Base-by-base conservation (phyloP, 2,329 filamentous ascomycete genomes). In the Talaromyces albobiverticillius region DNA sequence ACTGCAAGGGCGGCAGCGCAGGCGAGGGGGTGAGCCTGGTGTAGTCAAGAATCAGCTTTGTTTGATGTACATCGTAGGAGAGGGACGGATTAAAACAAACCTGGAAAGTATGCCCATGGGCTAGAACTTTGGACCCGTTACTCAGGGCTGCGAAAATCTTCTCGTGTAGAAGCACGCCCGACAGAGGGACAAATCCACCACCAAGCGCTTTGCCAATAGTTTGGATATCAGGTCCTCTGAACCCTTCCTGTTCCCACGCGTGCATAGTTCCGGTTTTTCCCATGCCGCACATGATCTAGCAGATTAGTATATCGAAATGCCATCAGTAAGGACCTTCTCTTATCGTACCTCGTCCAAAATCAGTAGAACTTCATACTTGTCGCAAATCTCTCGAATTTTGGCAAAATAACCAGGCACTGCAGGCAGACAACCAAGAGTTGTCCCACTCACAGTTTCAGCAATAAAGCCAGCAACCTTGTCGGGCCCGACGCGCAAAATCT, bases 311-410 rank as follows among this genome's bases (percentile, higher is more conserved):
- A n/a, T n/a, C n/a, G n/a, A n/a, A n/a, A n/a, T n/a, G n/a, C n/a
- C n/a, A n/a, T n/a, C n/a, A n/a, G n/a, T n/a, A n/a, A n/a, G n/a
- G n/a, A n/a, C n/a, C n/a, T n/a, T n/a, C n/a, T n/a, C n/a, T n/a
- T n/a, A n/a, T n/a, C n/a, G n/a, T n/a, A n/a, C 79, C 65, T 93
- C 89, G 62, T 94, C 90, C 0, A 93, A 71, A 26, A 91, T 84
- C 8, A 92, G 73, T 0, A 92, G 77, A 0, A 84, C 81, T 0
- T 84, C 87, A 62, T 91, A 77, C 54, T 80, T 80, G 51, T 85
- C 79, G 67, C 88, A 92, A 0, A 92, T 74, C 2, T 74, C 73
- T 57, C 79, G 78, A 64, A 91, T 81, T 0, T 83, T 86, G 51
- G 76, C 70, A 38, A 90, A 81, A 60, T 92, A 92, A 0, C 87